phyloP scores from a whole-genome alignment of 768 basidiomycete species.

The Naganishia onofrii region DNA sequence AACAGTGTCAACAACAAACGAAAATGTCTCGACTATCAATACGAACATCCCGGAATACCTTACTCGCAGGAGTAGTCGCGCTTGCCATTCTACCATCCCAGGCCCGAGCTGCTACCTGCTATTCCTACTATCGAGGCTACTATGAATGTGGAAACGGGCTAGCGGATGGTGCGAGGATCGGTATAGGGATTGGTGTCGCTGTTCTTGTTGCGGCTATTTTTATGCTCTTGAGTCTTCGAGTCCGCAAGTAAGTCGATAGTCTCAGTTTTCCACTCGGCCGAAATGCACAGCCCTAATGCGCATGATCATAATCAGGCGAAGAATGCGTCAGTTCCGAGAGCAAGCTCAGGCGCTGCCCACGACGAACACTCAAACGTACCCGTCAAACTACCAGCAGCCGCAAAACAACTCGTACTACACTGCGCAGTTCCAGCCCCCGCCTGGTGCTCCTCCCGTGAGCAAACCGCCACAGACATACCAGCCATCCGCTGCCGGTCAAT shows the following conservation, averaged over 20 bases:
- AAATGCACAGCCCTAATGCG: not conserved
- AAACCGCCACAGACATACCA: constrained; percentile 42
- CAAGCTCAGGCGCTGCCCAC: constrained; percentile 40
- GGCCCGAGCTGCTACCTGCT: constrained; percentile 18
- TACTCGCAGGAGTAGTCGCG: constrained; percentile 3
- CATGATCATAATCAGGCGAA: not conserved
- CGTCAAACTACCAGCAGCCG: constrained; percentile 44
- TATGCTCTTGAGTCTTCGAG: constrained; percentile 35
- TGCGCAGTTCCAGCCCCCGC: constrained; percentile 12
- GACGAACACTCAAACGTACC: constrained; percentile 26
- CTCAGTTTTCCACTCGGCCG: not conserved
- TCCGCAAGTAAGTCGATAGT: constrained; percentile 43
- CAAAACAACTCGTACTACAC: constrained; percentile 17
- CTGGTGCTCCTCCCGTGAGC: constrained; percentile 20
- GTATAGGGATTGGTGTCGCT: constrained; percentile 49
- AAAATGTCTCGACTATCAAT: constrained; percentile 6
- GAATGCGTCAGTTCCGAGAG: constrained; percentile 28
- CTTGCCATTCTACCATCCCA: constrained; percentile 13
- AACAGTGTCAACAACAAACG: not conserved
- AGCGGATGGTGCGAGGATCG: constrained; percentile 42
- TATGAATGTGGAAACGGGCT: constrained; percentile 41
- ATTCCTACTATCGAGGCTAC: constrained; percentile 23
- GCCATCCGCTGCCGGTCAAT: constrained; percentile 42
- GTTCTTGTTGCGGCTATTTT: constrained; percentile 39
- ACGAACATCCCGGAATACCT: constrained; percentile 1